These are phyloP conservation scores for Ceratobasidium sp. DNA, from an alignment of 1,284 basidiomycete species.

Conservation along the genomic window DNA sequence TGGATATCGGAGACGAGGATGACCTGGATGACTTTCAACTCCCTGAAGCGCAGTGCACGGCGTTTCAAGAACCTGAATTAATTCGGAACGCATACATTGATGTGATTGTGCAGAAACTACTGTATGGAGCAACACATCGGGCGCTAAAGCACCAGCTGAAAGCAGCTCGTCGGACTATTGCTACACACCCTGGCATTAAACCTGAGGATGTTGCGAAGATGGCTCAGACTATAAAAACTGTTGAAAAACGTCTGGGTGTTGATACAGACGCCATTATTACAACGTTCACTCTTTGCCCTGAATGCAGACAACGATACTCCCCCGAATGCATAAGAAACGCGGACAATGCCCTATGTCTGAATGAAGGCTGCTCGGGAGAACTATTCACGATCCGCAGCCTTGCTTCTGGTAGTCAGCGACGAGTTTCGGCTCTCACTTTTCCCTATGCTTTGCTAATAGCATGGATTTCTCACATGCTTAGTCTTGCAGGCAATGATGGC, in stretches of 20 bases:
- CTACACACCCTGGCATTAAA: neutral
- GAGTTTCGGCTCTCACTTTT: neutral
- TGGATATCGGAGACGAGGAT: neutral
- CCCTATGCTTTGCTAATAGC: slow-evolving; percentile 30
- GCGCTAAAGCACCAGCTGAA: slow-evolving; percentile 28
- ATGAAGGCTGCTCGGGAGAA: neutral
- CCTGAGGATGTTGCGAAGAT: slow-evolving; percentile 10
- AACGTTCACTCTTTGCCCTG: slow-evolving; percentile 17
- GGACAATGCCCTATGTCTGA: neutral
- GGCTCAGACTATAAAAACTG: slow-evolving; percentile 32
- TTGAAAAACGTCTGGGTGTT: neutral
- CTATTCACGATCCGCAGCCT: neutral
- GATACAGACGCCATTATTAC: slow-evolving; percentile 7
- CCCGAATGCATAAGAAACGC: neutral
- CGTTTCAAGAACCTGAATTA: slow-evolving; percentile 18
- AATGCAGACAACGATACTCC: neutral
- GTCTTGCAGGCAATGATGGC: slow-evolving; percentile 14
- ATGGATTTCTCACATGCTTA: slow-evolving; percentile 10
- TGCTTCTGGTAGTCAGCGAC: neutral
- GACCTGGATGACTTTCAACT: neutral
- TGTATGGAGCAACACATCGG: slow-evolving; percentile 22
- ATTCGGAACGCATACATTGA: slow-evolving; percentile 39
- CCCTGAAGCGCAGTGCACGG: neutral
- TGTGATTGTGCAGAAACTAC: slow-evolving; percentile 23
- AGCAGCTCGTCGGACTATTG: neutral